Evolutionary conservation across 164 flowering plant genomes (phyloP).

Genomic region (Paratinospora sagittata): DNA sequence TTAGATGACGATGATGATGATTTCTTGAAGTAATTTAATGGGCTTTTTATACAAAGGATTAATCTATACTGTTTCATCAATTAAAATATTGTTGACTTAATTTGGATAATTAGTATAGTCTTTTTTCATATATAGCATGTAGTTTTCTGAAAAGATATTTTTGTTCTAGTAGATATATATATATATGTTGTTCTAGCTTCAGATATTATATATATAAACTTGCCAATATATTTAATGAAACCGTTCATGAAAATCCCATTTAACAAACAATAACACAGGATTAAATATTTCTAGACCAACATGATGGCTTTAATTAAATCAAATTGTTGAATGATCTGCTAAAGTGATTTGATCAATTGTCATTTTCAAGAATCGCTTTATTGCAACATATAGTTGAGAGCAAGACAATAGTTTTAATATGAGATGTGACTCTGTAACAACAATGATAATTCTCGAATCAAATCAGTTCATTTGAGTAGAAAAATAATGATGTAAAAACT

Average conservation of each 20-base stretch:
- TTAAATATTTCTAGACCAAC: background rate
- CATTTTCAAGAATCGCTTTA: background rate
- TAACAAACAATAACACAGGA: background rate
- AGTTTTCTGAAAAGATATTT: no score
- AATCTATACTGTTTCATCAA: no score
- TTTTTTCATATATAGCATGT: no score
- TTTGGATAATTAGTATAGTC: no score
- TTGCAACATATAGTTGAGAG: background rate
- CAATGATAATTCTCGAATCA: background rate
- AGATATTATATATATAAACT: no score
- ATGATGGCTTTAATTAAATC: background rate
- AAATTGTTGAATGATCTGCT: background rate
- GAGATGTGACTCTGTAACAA: background rate
- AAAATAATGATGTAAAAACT: background rate
- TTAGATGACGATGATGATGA: conserved; percentile 3
- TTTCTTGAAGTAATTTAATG: background rate
- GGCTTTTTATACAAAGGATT: no score
- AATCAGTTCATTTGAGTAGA: background rate
- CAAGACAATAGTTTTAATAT: no score
- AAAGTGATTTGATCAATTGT: background rate
- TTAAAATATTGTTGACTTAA: no score
- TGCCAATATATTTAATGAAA: background rate
- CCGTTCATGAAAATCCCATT: background rate
- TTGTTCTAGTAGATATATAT: no score
- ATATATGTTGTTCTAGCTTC: no score